Base-by-base conservation (phyloP, 805 yeast genomes). In the Allodekkera sacchari region DNA sequence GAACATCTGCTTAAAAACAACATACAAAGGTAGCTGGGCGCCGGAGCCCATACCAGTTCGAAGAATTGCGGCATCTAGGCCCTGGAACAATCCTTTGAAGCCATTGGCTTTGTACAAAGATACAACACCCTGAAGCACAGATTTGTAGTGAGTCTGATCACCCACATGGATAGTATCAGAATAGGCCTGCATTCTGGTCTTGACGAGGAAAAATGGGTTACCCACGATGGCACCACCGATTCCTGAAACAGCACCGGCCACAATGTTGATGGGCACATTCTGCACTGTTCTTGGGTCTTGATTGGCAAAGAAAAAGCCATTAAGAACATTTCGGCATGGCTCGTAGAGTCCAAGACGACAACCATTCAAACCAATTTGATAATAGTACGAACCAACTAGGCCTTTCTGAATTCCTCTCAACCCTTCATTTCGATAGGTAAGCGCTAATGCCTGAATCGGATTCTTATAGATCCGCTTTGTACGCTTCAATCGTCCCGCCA, bases 31-130 rank as follows among this genome's bases (percentile, higher is more conserved):
- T 45, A 92, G 64, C 61, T 92, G 98, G 24, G 84, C 96, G 17
- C 95, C 72, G 6, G 98, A 92, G 2, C 97, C 98, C 35, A 87
- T 81, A 48, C 96, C 95, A 2, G 97, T 92, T 59, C 98, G 73
- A 39, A 92, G 61, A 20, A 87, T 74, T 2, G 98, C 97, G 3
- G 98, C 95, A 50, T 84, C 95, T 4, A 87, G 84, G 41, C 98
- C 98, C 41, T 94, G 68, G 58, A 75, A 89, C 39, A 83, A 63
- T 6, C 96, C 97, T 35, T 53, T 59, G 36, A 83, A 25, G 2
- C 96, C 96, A 47, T 83, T 95, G 1, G 67, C 56, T 28, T 57
- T 58, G 48, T 64, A 74, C 25, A 92, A 74, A 15, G 75, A 62
- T 6, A 56, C 44, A 16, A 92, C 49, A 3, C 96, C 98, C 42